Evolutionary conservation across 768 basidiomycete genomes (phyloP), one percentile per base, ranked within the genome.

Genomic region (Boletus edulis): DNA sequence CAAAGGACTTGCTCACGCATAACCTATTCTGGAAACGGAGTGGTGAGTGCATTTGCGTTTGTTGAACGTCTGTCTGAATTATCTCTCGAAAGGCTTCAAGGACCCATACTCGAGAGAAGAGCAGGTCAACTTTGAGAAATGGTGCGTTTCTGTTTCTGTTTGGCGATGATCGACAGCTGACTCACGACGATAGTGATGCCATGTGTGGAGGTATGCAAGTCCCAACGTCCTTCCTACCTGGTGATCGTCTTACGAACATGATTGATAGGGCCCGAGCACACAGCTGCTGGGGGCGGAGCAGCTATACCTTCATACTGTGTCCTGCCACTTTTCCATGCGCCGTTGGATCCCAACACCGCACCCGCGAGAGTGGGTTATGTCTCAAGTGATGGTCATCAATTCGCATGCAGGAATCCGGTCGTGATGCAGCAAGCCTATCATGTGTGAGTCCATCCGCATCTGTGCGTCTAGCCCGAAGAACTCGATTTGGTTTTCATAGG

Each of bases 41-140:
- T 55, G 85, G 84, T 83, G 52, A 31, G 67, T 46, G 6, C 32
- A 2, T 34, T 13, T 34, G 32, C 3, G 10, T 34, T 10, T 9
- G 12, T 14, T 35, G 12, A 35, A 12, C 12, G 12, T 27, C 27
- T 31, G 35, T 2, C 9, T 11, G 11, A 35, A 14, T 35, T 13
- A 2, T 14, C 34, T 14, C 12, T 32, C 31, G 5, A 18, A 40
- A 83, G 83, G 80, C 10, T 85, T 85, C 70, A 82, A 78, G 72
- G 83, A 85, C 62, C 84, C 84, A 0, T 85, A 86, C 55, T 77
- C 82, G 18, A 74, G 73, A 18, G 81, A 83, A 39, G 82, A 84
- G 47, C 79, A 80, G 59, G 48, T 72, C 1, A 76, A 77, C 46
- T 86, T 84, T 61, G 68, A 70, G 0, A 79, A 80, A 64, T 85